These are phyloP conservation scores for Hypoxylon sp. DNA, from an alignment of 2,329 filamentous ascomycete genomes.

Conservation along the genomic window DNA sequence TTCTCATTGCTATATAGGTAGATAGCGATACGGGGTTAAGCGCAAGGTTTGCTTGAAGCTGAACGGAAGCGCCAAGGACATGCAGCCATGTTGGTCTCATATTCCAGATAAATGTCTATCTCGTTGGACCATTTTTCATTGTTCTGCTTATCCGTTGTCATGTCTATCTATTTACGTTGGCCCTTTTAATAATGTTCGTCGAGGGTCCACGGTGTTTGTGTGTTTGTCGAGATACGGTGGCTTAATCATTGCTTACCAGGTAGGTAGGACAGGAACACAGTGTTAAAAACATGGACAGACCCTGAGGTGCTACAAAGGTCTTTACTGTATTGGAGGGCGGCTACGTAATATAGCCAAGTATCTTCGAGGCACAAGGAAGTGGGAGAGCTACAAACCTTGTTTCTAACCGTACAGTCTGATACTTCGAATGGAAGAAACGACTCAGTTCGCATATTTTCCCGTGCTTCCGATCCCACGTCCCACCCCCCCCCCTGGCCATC, in stretches of 20 bases:
- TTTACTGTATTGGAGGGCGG: neutral
- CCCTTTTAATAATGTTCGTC: constrained; percentile 6
- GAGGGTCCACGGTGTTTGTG: constrained; percentile 15
- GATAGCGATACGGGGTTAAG: neutral
- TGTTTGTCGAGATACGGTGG: constrained; percentile 23
- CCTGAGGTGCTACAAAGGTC: too few species aligned
- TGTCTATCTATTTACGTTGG: constrained; percentile 2
- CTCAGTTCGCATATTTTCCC: constrained; percentile 45
- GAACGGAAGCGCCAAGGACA: constrained; percentile 10
- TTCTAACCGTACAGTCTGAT: constrained; percentile 2
- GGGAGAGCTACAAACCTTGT: neutral
- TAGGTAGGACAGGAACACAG: neutral
- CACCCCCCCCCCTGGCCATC: constrained; percentile 6
- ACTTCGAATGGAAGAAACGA: constrained; percentile 18
- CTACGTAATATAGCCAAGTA: constrained; percentile 1
- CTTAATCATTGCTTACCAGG: neutral
- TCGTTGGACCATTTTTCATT: neutral
- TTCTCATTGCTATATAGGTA: neutral
- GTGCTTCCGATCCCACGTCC: constrained; percentile 41
- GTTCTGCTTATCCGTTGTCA: neutral
- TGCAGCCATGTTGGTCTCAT: neutral
- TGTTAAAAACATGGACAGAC: neutral
- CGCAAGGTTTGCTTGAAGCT: constrained; percentile 7
- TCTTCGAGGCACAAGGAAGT: neutral
- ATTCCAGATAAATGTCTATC: neutral